A percentile compares a stretch with the other conserved stretches of the same genome.
Evolutionary conservation across 306 rosid species (phyloP).

Genomic region (Elaeagnus macrophylla): DNA sequence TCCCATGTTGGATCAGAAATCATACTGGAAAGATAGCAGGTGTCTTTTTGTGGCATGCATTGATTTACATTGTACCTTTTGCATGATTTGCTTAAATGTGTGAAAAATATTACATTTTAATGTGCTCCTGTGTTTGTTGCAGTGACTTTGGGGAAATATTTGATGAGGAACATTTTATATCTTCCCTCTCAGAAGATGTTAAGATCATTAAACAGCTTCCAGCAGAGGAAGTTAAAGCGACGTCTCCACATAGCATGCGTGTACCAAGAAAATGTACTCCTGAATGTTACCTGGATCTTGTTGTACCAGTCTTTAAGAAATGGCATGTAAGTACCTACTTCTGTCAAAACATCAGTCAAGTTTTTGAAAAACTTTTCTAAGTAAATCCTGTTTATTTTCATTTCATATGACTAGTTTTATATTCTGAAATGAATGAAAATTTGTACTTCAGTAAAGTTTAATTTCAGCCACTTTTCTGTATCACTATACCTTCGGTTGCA

Average conservation of each 20-base stretch:
- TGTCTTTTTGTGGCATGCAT: slow-evolving; percentile 15
- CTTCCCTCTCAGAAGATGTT: slow-evolving; percentile 62
- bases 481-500: not conserved
- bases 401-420: too few species aligned
- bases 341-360: not conserved
- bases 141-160: slow-evolving; percentile 76
- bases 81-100: slow-evolving; percentile 4
- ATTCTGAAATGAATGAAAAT: too few species aligned
- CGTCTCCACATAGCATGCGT: slow-evolving; percentile 46
- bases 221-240: slow-evolving; percentile 24
- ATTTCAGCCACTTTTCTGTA: not conserved
- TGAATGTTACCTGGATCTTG: slow-evolving; percentile 51
- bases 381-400: not conserved
- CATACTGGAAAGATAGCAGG: slow-evolving; percentile 90
- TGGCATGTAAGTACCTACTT: slow-evolving; percentile 46
- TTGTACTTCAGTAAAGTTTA: not conserved
- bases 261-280: slow-evolving; percentile 85
- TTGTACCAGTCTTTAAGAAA: slow-evolving; percentile 56
- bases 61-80: not conserved
- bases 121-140: slow-evolving; percentile 32
- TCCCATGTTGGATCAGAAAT: slow-evolving; percentile 81
- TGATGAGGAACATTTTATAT: slow-evolving; percentile 66
- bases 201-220: slow-evolving; percentile 59
- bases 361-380: not conserved
- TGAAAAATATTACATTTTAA: slow-evolving; percentile 4